Evolutionary conservation across 352 stramenopile species (phyloP).

Genomic region (Aphanomyces invadans): DNA sequence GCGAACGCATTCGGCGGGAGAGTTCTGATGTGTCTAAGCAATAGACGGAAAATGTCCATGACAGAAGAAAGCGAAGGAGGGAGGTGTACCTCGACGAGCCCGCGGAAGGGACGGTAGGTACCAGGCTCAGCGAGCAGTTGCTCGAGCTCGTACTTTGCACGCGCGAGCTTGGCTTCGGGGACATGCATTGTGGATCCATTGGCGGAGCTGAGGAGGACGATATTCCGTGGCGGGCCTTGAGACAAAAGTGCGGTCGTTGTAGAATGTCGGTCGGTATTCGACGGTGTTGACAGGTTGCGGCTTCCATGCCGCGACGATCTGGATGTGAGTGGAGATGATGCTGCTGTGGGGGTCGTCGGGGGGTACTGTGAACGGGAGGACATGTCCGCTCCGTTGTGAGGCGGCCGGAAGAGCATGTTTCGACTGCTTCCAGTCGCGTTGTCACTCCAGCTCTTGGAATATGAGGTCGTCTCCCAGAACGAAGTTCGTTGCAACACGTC

Average conservation of each 20-base stretch:
- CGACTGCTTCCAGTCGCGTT: background rate
- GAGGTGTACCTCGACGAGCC: slow-evolving; percentile 23
- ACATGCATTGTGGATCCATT: slow-evolving; percentile 57
- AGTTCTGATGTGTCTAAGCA: too few relatives aligned
- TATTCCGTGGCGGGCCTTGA: slow-evolving; percentile 32
- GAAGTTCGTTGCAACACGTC: slow-evolving; percentile 10
- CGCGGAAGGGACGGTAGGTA: slow-evolving; percentile 46
- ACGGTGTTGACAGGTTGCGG: background rate
- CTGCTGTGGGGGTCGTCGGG: background rate
- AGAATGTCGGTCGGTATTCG: background rate
- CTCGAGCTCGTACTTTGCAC: slow-evolving; percentile 51
- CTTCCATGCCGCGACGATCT: background rate
- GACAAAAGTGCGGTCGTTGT: background rate
- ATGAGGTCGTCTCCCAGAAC: background rate
- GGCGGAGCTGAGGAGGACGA: slow-evolving; percentile 62
- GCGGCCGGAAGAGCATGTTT: background rate
- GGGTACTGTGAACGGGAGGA: background rate
- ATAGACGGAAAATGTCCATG: too few relatives aligned
- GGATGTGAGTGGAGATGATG: background rate
- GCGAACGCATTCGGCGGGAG: slow-evolving; percentile 24
- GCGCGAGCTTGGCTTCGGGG: slow-evolving; percentile 49
- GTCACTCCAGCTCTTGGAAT: background rate
- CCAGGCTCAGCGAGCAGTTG: slow-evolving; percentile 39
- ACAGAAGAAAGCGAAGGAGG: too few relatives aligned
- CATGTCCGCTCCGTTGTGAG: background rate